Evolutionary conservation across 495 filamentous ascomycete species (phyloP), one percentile per base, ranked within the genome.

Genomic region (Xylaria grammica): DNA sequence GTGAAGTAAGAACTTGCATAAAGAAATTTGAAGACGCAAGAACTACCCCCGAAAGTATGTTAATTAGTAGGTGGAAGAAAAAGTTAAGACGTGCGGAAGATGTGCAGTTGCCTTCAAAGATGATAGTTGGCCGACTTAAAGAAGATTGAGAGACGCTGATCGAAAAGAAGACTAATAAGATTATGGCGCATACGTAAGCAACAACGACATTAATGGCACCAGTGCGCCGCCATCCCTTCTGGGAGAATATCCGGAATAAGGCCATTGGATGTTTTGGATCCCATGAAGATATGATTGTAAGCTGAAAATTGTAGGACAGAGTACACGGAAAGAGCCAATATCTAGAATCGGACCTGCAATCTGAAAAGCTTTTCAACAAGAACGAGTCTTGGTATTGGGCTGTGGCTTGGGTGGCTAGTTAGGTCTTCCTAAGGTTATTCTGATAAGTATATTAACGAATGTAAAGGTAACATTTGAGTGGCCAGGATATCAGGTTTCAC

Each of bases 11-110:
- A 13, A 72, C 58, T 42, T 82, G 79, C 79, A 81, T 80, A 48
- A 72, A 77, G 52, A 78, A 77, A 32, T 73, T 76, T 29, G 74
- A 75, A 0, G 74, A 72, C 13, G 67, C 73, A 9, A 80, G 65
- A n/a, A 77, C 67, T 1, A 44, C 60, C 1, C 72, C 77, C 4
- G 74, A 74, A 1, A 78, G 34, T 11, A 75, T 22, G 36, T 78
- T 79, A 34, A 79, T 76, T 5, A 76, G 38, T 2, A 76, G 48
- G 52, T 78, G 77, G 62, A 71, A 27, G 6, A 59, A 49, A 0
- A 62, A 48, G 24, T 45, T 67, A 3, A 55, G 52, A 3, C 2
- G 36, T 24, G 52, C 24, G 13, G 32, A 36, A 0, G 32, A 24
- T 6, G 52, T 55, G 24, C 52, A 55, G 19, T 19, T 15, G 2